Conservation (phyloP, 2,329 filamentous ascomycete species). For the Ophidiomyces ophidiicola region DNA sequence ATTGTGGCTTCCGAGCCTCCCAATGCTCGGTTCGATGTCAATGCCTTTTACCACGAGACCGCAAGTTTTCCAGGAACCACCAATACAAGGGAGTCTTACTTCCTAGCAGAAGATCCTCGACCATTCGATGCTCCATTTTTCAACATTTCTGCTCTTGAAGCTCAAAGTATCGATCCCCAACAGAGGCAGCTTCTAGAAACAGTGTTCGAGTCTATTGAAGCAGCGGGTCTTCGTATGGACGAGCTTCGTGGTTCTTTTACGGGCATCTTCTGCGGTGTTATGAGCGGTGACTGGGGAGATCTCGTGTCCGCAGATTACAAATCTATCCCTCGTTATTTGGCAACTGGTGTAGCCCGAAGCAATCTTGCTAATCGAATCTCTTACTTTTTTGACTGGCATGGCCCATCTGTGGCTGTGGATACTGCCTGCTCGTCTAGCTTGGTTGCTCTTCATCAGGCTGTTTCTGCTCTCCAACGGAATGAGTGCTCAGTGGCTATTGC, state of each 20-base stretch:
- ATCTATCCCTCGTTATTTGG: constrained; percentile 16
- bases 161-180: constrained; percentile 3
- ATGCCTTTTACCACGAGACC: constrained; percentile 17
- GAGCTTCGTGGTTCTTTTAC: constrained; percentile 3
- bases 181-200: constrained; percentile 6
- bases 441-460: constrained; percentile 25
- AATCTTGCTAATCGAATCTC: constrained; percentile 12
- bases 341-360: constrained; percentile 8
- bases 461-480: constrained; percentile 21
- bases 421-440: constrained; percentile 15
- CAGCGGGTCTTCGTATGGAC: constrained; percentile 5
- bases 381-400: constrained; percentile 12
- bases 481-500: constrained; percentile 16
- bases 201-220: constrained; percentile 3
- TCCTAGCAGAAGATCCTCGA: constrained; percentile 3
- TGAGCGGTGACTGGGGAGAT: constrained; percentile 15
- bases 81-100: constrained; percentile 1
- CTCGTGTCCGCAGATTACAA: constrained; percentile 9
- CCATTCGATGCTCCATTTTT: constrained; percentile 7
- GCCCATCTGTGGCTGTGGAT: constrained; percentile 14
- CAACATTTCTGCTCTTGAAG: constrained; percentile 1
- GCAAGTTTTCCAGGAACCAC: constrained; percentile 30
- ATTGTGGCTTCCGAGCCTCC: constrained; percentile 22
- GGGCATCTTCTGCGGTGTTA: constrained; percentile 16
- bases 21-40: constrained; percentile 21